Evolutionary conservation across 2,329 filamentous ascomycete genomes (phyloP).

Genomic region (Colletotrichum agaves): DNA sequence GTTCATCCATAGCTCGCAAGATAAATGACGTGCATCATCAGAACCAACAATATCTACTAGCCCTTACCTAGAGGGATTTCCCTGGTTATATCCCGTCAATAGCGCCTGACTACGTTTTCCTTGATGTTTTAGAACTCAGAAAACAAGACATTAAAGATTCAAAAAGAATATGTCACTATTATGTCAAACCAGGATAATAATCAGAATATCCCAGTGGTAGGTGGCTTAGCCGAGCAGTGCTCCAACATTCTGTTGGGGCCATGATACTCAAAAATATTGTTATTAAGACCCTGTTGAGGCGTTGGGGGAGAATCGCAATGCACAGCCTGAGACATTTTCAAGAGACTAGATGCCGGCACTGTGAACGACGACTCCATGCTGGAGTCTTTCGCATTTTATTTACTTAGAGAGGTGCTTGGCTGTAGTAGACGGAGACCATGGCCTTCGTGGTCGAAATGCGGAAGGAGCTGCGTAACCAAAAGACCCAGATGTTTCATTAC

Average conservation of each 20-base stretch:
- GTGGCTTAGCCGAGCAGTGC: too few relatives aligned
- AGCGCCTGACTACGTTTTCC: background rate
- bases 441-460: background rate
- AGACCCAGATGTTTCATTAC: background rate
- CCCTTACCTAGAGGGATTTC: background rate
- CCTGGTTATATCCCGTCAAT: background rate
- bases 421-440: background rate
- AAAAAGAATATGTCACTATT: too few relatives aligned
- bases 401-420: background rate
- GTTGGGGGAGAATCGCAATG: background rate
- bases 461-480: background rate
- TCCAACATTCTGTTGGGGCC: too few relatives aligned
- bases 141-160: too few relatives aligned
- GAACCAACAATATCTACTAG: background rate
- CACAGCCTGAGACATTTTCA: conserved; percentile 25
- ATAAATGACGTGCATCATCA: background rate
- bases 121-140: background rate
- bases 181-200: background rate
- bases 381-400: background rate
- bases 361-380: background rate
- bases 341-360: conserved; percentile 24
- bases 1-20: background rate
- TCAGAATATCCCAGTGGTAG: background rate
- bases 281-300: background rate
- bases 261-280: background rate